Evolutionary conservation across 495 filamentous ascomycete species (phyloP).

Genomic region (Venustampulla echinocandica): DNA sequence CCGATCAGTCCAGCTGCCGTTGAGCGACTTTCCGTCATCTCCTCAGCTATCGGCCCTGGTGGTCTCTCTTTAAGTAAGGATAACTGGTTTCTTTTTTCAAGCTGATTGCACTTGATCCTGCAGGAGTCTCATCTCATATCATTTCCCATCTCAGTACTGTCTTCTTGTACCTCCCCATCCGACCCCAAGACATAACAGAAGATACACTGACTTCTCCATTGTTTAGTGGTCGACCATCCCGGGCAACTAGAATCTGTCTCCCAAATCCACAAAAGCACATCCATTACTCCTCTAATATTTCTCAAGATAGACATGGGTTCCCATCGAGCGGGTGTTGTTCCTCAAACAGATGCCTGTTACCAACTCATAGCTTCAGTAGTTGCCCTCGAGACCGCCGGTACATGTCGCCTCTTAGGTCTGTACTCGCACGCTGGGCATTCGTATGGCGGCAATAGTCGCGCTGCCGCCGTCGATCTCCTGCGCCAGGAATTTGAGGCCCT

Average conservation of each 20-base stretch:
- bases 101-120: too few species aligned
- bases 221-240: slow-evolving; percentile 70
- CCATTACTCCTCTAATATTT: slow-evolving; percentile 46
- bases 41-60: slow-evolving; percentile 37
- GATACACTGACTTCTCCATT: too few species aligned
- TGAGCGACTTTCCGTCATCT: slow-evolving; percentile 46
- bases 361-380: slow-evolving; percentile 44
- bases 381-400: slow-evolving; percentile 28
- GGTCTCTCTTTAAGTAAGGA: slow-evolving; percentile 53
- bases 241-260: slow-evolving; percentile 45
- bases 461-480: slow-evolving; percentile 49
- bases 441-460: slow-evolving; percentile 44
- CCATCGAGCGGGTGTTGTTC: slow-evolving; percentile 61
- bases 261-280: slow-evolving; percentile 29
- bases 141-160: too few species aligned
- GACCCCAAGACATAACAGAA: too few species aligned
- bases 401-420: slow-evolving; percentile 49
- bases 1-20: slow-evolving; percentile 58
- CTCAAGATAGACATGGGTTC: slow-evolving; percentile 76
- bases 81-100: too few species aligned
- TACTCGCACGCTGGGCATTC: slow-evolving; percentile 77
- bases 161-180: too few species aligned
- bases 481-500: slow-evolving; percentile 53
- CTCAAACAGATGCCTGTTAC: slow-evolving; percentile 40
- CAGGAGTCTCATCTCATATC: too few species aligned